Evolutionary conservation across 345 rosid genomes (phyloP), one percentile per base, ranked within the genome.

Genomic region (Moricandia moricandioides): DNA sequence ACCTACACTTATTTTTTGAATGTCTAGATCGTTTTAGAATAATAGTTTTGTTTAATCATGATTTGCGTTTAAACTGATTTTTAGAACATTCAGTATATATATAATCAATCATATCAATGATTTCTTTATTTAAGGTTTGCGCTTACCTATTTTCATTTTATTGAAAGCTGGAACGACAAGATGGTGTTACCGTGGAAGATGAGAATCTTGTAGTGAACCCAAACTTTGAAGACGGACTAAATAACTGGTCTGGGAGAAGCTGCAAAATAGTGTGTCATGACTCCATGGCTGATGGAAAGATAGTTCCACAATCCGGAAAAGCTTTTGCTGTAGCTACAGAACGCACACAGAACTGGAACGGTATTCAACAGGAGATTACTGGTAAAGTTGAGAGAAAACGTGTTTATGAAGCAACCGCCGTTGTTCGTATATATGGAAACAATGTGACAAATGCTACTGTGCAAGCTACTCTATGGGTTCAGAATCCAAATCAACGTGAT

Each of bases 171-270:
- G 45, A 65, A 39, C 43, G 52, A 69, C 61, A 26, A 30, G 61
- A 64, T 26, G 10, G 65, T 45, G 26, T 74, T 17, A 51, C 59
- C 37, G 51, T 68, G 59, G 90, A 77, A 75, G 89, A 87, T 55
- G 95, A 82, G 62, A 82, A 83, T 66, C 81, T 94, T 65, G 76
- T 91, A 59, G 62, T 85, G 62, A 94, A 94, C 69, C 95, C 97
- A 17, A 82, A 75, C 69, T 94, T 94, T 69, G 91, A 85, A 54
- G 92, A 90, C 54, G 97, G 97, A 58, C 84, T 85, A 26, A 86
- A 81, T 71, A 86, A 88, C 76, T 91, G 96, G 98, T 82, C 97
- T 0, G 96, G 91, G 56, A 88, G 95, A 85, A 88, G 91, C 75
- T 91, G 97, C 87, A 88, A 83, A 77, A 69, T 91, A 67, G 80